Percentiles rank a stretch among this genome's conserved stretches.
Conservation (phyloP, 2,329 filamentous ascomycete genomes). For the Colletotrichum sp. region DNA sequence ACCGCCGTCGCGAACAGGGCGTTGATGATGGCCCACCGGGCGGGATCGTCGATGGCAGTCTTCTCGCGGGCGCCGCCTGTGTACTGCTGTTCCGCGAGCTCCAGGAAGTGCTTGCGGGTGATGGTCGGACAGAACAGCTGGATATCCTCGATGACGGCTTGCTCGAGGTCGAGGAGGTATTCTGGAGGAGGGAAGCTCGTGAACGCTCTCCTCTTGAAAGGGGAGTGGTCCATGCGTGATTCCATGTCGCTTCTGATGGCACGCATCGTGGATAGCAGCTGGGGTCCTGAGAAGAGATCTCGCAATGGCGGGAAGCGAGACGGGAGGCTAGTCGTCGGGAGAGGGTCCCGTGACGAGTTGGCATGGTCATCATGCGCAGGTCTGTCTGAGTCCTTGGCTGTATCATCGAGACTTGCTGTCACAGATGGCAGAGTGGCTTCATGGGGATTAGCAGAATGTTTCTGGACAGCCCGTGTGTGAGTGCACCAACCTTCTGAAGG, state of each 20-base stretch:
- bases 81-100: not conserved
- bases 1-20: not conserved
- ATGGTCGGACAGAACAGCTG: constrained; percentile 3
- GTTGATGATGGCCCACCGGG: not conserved
- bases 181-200: not conserved
- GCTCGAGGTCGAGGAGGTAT: not conserved
- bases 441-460: not conserved
- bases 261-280: not conserved
- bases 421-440: not conserved
- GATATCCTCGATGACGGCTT: not conserved
- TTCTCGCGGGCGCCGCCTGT: not conserved
- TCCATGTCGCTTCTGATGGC: not conserved
- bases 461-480: not conserved
- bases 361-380: not conserved
- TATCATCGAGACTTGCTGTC: not conserved
- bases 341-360: not conserved
- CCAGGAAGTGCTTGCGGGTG: not conserved
- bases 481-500: not conserved
- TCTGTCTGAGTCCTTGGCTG: not conserved
- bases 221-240: not conserved
- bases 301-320: not conserved
- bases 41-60: not conserved
- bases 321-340: not conserved
- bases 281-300: not conserved
- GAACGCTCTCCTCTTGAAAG: not conserved